A percentile compares a stretch with the other conserved stretches of the same genome.
These are phyloP conservation scores for Cladosporium sp. DNA, from an alignment of 2,329 filamentous ascomycete species.

Conservation along the genomic window DNA sequence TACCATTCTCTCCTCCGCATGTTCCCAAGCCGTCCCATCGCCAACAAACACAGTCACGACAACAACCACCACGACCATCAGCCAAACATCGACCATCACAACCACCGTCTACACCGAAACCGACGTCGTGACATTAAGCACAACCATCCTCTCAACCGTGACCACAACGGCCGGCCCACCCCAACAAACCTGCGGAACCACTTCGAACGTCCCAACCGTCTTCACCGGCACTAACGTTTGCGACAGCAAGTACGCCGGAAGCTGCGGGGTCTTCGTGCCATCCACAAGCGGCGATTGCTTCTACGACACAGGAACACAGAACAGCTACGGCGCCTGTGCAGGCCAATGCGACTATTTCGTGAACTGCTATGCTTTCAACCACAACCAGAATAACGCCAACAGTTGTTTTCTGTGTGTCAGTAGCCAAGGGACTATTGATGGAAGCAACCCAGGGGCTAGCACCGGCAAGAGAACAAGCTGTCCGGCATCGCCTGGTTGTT, in stretches of 20 bases:
- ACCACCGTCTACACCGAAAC: background rate
- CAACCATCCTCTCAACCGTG: background rate
- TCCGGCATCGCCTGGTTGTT: too few species aligned
- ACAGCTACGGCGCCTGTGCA: background rate
- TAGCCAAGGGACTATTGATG: too few species aligned
- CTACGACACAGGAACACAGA: background rate
- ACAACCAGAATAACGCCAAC: background rate
- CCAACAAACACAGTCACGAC: background rate
- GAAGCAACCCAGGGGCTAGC: too few species aligned
- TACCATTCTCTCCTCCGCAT: background rate
- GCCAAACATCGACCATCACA: background rate
- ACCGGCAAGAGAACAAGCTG: too few species aligned
- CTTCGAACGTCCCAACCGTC: background rate
- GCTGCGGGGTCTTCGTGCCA: background rate
- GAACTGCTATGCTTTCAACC: background rate
- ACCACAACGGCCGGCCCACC: background rate
- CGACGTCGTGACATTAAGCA: background rate
- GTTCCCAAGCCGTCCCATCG: background rate
- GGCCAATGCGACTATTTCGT: background rate
- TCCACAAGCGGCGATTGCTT: background rate
- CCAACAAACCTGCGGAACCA: background rate
- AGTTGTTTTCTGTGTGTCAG: too few species aligned
- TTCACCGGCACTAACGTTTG: background rate
- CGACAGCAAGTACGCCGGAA: background rate
- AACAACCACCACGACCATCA: background rate